Conservation (phyloP, 2,329 filamentous ascomycete genomes). For the Zymoseptoria brevis region DNA sequence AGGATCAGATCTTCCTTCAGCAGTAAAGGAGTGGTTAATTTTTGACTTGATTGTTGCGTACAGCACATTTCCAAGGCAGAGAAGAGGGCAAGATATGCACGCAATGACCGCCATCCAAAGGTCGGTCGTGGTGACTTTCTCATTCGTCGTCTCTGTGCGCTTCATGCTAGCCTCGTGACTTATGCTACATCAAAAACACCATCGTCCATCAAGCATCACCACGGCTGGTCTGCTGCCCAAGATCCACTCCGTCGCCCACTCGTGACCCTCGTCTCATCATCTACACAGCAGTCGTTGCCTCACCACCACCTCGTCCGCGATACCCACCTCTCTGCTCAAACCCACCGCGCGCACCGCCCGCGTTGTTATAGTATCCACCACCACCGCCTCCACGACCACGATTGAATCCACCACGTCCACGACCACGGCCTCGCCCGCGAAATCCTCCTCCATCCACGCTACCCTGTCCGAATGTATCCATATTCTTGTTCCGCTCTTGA, state of each 20-base stretch:
- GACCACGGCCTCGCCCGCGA: constrained; percentile 68
- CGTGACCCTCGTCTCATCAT: background rate
- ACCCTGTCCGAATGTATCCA: constrained; percentile 95
- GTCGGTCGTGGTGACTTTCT: background rate
- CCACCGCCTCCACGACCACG: constrained; percentile 33
- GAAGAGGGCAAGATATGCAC: background rate
- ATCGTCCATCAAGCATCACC: background rate
- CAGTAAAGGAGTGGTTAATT: no score
- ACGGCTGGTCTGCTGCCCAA: background rate
- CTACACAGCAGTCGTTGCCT: constrained; percentile 1
- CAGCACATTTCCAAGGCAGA: no score
- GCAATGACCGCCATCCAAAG: background rate
- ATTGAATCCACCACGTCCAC: constrained; percentile 62
- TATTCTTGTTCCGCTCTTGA: constrained; percentile 89
- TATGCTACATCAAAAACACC: background rate
- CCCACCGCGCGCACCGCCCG: constrained; percentile 8
- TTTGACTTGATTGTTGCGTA: no score
- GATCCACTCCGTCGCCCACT: background rate
- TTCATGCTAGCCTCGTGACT: background rate
- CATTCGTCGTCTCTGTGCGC: background rate
- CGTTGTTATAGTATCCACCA: constrained; percentile 3
- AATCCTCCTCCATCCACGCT: constrained; percentile 71
- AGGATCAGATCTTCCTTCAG: background rate
- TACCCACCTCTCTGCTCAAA: constrained; percentile 10
- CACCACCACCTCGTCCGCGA: constrained; percentile 15